Base-by-base conservation (phyloP, 2,329 filamentous ascomycete species). In the Cytospora piceicola region DNA sequence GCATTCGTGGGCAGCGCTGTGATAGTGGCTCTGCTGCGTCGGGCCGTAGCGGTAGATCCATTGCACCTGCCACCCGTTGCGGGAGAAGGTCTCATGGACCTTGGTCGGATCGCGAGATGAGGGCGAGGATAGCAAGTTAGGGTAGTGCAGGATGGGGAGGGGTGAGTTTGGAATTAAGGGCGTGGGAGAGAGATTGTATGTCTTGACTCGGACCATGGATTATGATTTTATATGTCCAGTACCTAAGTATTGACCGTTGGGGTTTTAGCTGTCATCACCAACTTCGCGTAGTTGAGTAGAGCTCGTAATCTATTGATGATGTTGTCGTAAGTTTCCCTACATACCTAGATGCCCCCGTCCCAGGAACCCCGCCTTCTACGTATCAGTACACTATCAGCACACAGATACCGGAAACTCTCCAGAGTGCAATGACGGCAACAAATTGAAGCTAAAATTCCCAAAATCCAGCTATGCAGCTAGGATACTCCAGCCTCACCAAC, bases 41-140 rank as follows among this genome's bases (percentile, higher is more conserved):
- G 76, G 73, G 1, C 83, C 82, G 72, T 88, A 88, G 42, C 84
- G 81, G 67, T 81, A 83, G 58, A 87, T 82, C 85, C 85, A 88
- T 66, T 84, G 79, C 0, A 79, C 78, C 36, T 81, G 71, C 85
- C 85, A 87, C 30, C 75, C 80, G 68, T 87, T 85, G 27, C 70
- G 67, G 1, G 73, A 69, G 71, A 85, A 83, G 20, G 79, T 73
- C 61, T 83, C 77, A 73, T 81, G 77, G 24, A 70, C 69, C 63
- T 73, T 71, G 30, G 67, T 57, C 2, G 73, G 68, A 20, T 69
- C 61, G 29, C 73, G 58, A 20, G 72, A 58, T 20, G 46, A 22
- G 17, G 59, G 53, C 17, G 59, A 64, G 55, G 29, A 20, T 0
- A 82, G 74, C 3, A 83, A 73, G 32, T 77, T 75, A 1, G 77